Evolutionary conservation across 2,329 filamentous ascomycete species (phyloP), one percentile per base, ranked within the genome.

Genomic region (Aureobasidium sp.): DNA sequence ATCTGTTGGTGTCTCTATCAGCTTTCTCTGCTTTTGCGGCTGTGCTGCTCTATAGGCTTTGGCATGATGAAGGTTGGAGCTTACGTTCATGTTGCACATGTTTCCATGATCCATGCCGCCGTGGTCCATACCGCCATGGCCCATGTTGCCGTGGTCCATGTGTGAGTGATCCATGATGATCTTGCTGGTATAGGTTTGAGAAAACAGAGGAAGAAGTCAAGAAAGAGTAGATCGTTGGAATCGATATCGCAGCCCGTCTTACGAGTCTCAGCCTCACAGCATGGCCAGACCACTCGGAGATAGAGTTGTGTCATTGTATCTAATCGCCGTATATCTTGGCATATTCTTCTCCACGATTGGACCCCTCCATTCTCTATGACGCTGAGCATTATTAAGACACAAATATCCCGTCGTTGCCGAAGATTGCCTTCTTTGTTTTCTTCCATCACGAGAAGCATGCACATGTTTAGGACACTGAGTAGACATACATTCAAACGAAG

Each of bases 31-130:
- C 7, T 21, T 14, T 16, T 2, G 34, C 21, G 21, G 21, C 21
- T 21, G 21, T 21, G 3, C 16, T 32, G 30, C 16, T n/a, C 14
- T 10, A 10, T 16, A 16, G 36, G 2, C 21, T 21, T 21, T 21
- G 21, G 9, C 5, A 14, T 41, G 21, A 3, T 21, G 16, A 14
- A 21, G 21, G 21, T 21, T 21, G 21, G 30, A 32, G 87, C 21
- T 70, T 78, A 93, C 92, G 76, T 92, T 96, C 91, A 97, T 97
- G 76, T 81, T 92, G 82, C 92, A 97, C 79, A 82, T 82, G 67
- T 77, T 76, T 32, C 78, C 79, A 69, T 83, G 82, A 66, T 76
- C 76, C 73, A 80, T 81, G 64, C 74, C 78, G 64, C 77, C 70
- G 65, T 77, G 75, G 62, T 72, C 73, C 78, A 82, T 82, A 32